Evolutionary conservation across 192 early-diverging fungal genomes (phyloP).

Genomic region (Funneliformis mosseae): DNA sequence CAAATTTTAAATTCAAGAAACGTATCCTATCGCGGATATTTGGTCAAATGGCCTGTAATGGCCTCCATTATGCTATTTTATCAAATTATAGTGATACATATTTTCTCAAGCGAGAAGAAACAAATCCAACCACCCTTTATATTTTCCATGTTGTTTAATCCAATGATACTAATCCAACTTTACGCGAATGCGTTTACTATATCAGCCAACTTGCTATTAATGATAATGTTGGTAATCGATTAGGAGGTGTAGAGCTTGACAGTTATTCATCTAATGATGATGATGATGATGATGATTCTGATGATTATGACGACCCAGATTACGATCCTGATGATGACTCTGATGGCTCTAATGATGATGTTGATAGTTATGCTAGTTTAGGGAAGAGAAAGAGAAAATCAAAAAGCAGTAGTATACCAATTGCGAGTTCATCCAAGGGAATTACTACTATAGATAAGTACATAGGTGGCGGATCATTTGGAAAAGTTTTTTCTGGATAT

Average conservation of each 20-base stretch:
- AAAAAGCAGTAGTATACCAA: not conserved
- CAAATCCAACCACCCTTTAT: not conserved
- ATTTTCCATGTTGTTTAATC: not conserved
- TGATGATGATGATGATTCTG: constrained; percentile 14
- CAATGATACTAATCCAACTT: not conserved
- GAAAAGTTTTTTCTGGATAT: constrained; percentile 15
- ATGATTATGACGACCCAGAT: not conserved
- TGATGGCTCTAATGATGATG: too few species aligned
- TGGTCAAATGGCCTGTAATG: constrained; percentile 13
- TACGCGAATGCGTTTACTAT: constrained; percentile 23
- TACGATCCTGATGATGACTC: not conserved
- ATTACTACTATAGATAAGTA: constrained; percentile 17
- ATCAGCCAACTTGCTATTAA: constrained; percentile 16
- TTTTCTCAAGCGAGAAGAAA: constrained; percentile 22
- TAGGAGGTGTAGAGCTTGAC: not conserved
- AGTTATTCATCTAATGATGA: not conserved
- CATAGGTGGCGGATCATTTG: constrained; percentile 9
- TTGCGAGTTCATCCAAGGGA: constrained; percentile 3
- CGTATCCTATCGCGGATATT: constrained; percentile 10
- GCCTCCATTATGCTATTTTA: constrained; percentile 6
- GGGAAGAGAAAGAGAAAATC: not conserved
- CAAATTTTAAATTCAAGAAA: constrained; percentile 12
- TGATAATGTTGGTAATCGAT: constrained; percentile 16
- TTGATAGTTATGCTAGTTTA: too few species aligned
- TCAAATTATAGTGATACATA: constrained; percentile 21